These are phyloP conservation scores for Alternaria sp. DNA, from an alignment of 2,329 filamentous ascomycete species.

Conservation along the genomic window DNA sequence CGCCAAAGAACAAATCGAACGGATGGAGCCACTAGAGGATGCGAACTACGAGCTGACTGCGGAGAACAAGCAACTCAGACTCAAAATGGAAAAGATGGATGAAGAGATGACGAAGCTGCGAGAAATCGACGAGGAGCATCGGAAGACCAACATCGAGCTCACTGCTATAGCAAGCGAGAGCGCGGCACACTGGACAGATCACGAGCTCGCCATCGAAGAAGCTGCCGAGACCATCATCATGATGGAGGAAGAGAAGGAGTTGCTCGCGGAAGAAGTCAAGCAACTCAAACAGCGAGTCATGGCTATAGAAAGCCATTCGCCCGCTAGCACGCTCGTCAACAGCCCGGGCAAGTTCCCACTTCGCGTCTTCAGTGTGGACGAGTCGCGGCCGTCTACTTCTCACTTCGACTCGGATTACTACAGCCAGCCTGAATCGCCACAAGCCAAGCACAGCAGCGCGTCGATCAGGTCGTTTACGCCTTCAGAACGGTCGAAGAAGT, in stretches of 20 bases:
- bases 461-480: constrained; percentile 21
- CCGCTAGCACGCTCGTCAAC: constrained; percentile 19
- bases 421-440: constrained; percentile 44
- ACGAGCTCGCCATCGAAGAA: constrained; percentile 39
- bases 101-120: constrained; percentile 23
- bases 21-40: constrained; percentile 35
- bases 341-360: constrained; percentile 21
- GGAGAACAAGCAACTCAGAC: constrained; percentile 28
- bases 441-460: constrained; percentile 26
- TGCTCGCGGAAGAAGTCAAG: constrained; percentile 30
- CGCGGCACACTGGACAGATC: constrained; percentile 31
- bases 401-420: constrained; percentile 48
- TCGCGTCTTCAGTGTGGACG: constrained; percentile 43
- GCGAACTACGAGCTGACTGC: constrained; percentile 34
- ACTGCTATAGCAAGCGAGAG: constrained; percentile 36
- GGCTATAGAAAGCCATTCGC: constrained; percentile 18
- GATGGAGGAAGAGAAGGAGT: constrained; percentile 35
- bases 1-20: constrained; percentile 31
- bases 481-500: constrained; percentile 39
- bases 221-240: constrained; percentile 41
- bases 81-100: constrained; percentile 28
- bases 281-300: constrained; percentile 28
- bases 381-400: constrained; percentile 44
- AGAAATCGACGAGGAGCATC: constrained; percentile 22
- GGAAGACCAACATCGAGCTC: constrained; percentile 30